Base-by-base conservation (phyloP, 2,329 filamentous ascomycete species). In the Metarhizium album region DNA sequence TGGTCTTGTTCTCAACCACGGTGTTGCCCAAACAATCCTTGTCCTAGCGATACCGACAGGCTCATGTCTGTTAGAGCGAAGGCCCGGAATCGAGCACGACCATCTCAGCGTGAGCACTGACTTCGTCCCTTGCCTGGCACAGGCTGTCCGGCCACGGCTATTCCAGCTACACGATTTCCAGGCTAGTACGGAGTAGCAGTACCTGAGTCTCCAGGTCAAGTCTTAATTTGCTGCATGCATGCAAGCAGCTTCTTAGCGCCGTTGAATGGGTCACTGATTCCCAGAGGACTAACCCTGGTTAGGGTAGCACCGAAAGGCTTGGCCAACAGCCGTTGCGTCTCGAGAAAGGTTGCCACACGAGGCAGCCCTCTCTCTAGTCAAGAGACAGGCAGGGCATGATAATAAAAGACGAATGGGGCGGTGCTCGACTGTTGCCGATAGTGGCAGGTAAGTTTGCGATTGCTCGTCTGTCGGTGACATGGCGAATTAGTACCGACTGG, bases 241-340 rank as follows among this genome's bases (percentile, higher is more conserved):
- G 23, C 37, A 49, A 45, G 51, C 47, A 35, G 47, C 43, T 27
- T 31, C 27, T 51, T 50, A 45, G 50, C 50, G 52, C 51, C 52
- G 38, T 35, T 40, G 35, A 38, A 52, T 52, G 51, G 51, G 46
- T 46, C 40, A 38, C 50, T 43, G 31, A 37, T 45, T 48, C 49
- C 49, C 51, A 47, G 49, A 35, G 16, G 45, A 29, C 27, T n/a
- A 53, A 53, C 54, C 54, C 53, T 53, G 54, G 40, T 49, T 16
- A 40, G 49, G 50, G 53, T 56, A 42, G 51, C 48, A 53, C 52
- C 16, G 47, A 50, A 47, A 50, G 42, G 51, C 49, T 53, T 55
- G 54, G 53, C 24, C 45, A 40, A 48, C 33, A 16, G 9, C 33
- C 13, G 33, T 13, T 16, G 11, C 33, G 53, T 33, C 43, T 38